Base-by-base conservation (phyloP, 2,329 filamentous ascomycete genomes). In the Apiospora phragmitis region DNA sequence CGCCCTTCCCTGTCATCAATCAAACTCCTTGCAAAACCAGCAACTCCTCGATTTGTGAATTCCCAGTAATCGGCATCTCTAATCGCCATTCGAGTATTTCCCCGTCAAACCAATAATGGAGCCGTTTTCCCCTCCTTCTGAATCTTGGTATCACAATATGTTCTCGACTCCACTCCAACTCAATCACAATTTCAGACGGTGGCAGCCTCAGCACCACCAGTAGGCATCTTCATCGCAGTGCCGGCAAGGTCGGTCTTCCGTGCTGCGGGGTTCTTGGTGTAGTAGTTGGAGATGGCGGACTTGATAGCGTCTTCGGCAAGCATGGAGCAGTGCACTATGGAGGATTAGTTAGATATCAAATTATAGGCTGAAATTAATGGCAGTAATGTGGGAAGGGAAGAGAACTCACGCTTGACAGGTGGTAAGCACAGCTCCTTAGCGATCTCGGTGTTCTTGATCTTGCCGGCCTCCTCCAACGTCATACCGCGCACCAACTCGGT, bases 391-490 rank as follows among this genome's bases (percentile, higher is more conserved):
- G 3, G 21, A n/a, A 4, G 47, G 12, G 0, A 65, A 47, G 26
- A 62, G 55, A 43, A 76, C 89, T 84, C 82, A 92, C 91, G 80
- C 83, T 94, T 94, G 70, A 95, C 92, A 70, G 93, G 93, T 43
- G 93, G 93, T 78, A 93, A 82, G 78, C 92, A 94, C 72, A 95
- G 83, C 85, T 99, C 97, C 87, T 97, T 97, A 47, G 96, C 96
- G 80, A 99, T 99, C 84, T 99, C 95, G 4, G 95, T 97, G 84
- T 99, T 99, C 85, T 94, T 92, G 77, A 99, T 93, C 84, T 93
- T 92, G 69, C 91, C 91, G 43, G 97, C 96, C 81, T 99, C 94
- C 77, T 99, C 96, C 75, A 99, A 84, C 18, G 92, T 97, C 95
- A 98, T 99, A 72, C 96, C 96, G 74, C 94, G 90, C 73, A 99